Percentiles rank a stretch among this genome's conserved stretches.
These are phyloP conservation scores for Scedosporium boydii DNA, from an alignment of 2,329 filamentous ascomycete species.

Conservation along the genomic window DNA sequence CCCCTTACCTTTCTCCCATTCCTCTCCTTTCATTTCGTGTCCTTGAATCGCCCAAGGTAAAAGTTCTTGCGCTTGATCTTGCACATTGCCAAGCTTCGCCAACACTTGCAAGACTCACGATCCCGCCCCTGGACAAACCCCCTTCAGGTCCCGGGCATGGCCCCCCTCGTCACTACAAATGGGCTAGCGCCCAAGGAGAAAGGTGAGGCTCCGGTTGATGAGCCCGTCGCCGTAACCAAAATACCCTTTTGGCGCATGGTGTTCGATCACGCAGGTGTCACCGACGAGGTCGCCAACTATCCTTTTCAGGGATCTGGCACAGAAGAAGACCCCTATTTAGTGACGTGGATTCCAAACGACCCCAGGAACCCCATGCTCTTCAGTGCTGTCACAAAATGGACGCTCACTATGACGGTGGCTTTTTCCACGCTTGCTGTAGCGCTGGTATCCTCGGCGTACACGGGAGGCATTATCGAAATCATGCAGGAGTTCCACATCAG, in stretches of 20 bases:
- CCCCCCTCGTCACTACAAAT: not conserved
- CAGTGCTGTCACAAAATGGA: conserved; percentile 50
- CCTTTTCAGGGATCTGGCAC: conserved; percentile 54
- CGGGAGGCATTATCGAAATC: conserved; percentile 51
- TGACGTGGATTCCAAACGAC: conserved; percentile 61
- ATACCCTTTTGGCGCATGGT: conserved; percentile 38
- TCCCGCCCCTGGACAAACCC: not conserved
- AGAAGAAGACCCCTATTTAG: conserved; percentile 54
- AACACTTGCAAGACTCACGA: too few species aligned
- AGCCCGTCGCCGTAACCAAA: conserved; percentile 25
- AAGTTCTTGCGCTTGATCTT: too few species aligned
- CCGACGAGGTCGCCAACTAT: conserved; percentile 43
- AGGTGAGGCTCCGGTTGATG: conserved; percentile 23
- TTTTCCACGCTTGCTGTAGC: conserved; percentile 59
- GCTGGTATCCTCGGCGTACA: conserved; percentile 61
- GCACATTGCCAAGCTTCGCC: too few species aligned
- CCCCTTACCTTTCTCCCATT: too few species aligned
- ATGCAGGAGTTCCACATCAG: conserved; percentile 50
- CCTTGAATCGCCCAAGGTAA: too few species aligned
- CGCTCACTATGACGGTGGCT: conserved; percentile 49
- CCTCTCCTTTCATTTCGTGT: too few species aligned
- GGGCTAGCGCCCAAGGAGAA: not conserved
- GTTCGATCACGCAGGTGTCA: conserved; percentile 48
- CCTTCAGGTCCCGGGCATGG: not conserved
- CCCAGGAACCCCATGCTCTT: conserved; percentile 58